Evolutionary conservation across 1,139 yeast genomes (phyloP), one percentile per base, ranked within the genome.

Genomic region (Saccharomyces hybrid): DNA sequence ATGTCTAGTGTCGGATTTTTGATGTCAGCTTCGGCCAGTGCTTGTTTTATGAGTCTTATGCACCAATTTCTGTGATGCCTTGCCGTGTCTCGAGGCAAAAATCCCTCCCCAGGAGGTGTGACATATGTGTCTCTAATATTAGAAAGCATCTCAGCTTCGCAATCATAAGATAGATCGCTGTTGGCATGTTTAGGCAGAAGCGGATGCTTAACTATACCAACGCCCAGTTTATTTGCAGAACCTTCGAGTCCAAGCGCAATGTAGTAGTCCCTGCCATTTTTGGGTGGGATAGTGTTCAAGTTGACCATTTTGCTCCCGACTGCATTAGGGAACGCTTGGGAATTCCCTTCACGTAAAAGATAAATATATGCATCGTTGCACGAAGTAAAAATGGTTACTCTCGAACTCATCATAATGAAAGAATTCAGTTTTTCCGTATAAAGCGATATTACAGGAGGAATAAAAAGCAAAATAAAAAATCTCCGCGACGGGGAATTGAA

Each of bases 21-120:
- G n/a, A 89, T 68, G 0, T 73, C 69, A 2, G 96, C 85, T 47
- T 85, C 93, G 2, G 68, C 68, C 53, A 93, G 67, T 0, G 98
- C 88, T 44, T 66, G 67, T 62, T 82, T 83, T 51, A 89, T 82
- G 42, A 91, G 73, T 54, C 98, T 73, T 1, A 88, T 91, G n/a
- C 84, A 95, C 97, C 97, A 91, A 71, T 89, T 88, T 49, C 97
- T 73, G 69, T 93, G 99, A 68, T 93, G 99, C 61, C 96, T 78
- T 4, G 99, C 99, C 0, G 97, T 90, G 66, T 93, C 99, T 57
- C 98, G 72, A 0, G 99, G 99, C 53, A 93, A 73, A 64, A 93
- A 93, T 1, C 99, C 99, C 72, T 93, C 97, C 0, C 99, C 99
- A 1, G 99, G 96, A 5, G 99, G 99, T 0, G 98, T 86, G 34